These are phyloP conservation scores for Exophiala oligosperma DNA, from an alignment of 2,329 filamentous ascomycete species.

Conservation along the genomic window DNA sequence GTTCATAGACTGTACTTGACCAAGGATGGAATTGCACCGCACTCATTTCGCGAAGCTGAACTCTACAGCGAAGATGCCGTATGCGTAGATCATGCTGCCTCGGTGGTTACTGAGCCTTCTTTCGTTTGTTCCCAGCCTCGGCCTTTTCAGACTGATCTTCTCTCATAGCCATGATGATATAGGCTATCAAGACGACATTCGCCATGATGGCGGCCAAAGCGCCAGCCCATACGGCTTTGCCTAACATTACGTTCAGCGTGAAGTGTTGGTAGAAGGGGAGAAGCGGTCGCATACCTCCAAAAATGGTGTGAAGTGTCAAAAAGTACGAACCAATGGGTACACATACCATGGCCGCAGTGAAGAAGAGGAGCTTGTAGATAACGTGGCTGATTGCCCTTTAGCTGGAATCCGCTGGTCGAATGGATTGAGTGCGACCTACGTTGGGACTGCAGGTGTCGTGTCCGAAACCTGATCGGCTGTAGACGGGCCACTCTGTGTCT, in stretches of 20 bases:
- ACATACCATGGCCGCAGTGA: constrained; percentile 88
- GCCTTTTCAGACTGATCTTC: constrained; percentile 81
- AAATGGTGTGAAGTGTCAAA: constrained; percentile 71
- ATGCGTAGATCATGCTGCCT: neutral
- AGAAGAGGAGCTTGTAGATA: constrained; percentile 84
- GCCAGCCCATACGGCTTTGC: constrained; percentile 85
- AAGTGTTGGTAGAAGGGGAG: neutral
- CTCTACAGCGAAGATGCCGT: too few species aligned
- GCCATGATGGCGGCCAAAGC: constrained; percentile 83
- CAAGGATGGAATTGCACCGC: too few species aligned
- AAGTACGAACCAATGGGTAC: constrained; percentile 90
- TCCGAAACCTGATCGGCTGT: constrained; percentile 28
- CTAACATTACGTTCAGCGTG: neutral
- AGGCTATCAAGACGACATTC: constrained; percentile 87
- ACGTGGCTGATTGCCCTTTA: constrained; percentile 47
- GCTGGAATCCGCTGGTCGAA: constrained; percentile 6
- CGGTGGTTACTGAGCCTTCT: constrained; percentile 42
- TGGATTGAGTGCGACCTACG: constrained; percentile 52
- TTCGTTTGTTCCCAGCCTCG: constrained; percentile 58
- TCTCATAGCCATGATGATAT: constrained; percentile 85
- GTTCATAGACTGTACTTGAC: too few species aligned
- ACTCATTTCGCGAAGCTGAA: neutral
- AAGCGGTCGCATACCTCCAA: constrained; percentile 51
- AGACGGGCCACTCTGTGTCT: constrained; percentile 19
- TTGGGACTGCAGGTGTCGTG: constrained; percentile 72